Percentiles rank a stretch among this genome's conserved stretches.
phyloP scores from a whole-genome alignment of 768 basidiomycete genomes.

The Mycena chlorophos region DNA sequence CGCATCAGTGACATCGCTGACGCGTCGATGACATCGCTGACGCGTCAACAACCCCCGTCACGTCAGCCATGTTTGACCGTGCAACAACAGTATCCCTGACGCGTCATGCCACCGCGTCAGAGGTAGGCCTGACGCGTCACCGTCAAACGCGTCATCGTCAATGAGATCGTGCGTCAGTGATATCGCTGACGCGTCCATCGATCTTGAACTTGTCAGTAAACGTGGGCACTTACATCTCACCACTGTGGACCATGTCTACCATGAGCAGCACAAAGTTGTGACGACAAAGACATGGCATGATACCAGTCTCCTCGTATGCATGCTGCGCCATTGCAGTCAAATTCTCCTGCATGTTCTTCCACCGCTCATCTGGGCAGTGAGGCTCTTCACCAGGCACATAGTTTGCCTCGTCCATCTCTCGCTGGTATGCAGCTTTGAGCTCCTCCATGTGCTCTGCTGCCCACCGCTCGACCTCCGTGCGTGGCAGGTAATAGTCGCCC shows the following conservation, averaged over 20 bases:
- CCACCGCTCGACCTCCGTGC: constrained; percentile 2
- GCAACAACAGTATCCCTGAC: too few species aligned
- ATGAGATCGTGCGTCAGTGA: too few species aligned
- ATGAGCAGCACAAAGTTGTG: constrained; percentile 35
- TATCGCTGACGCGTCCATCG: not conserved
- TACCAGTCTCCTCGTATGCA: constrained; percentile 37
- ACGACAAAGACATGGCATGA: constrained; percentile 37
- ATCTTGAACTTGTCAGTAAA: not conserved
- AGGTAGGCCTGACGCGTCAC: too few species aligned
- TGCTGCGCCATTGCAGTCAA: constrained; percentile 35
- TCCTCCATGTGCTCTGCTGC: constrained; percentile 10
- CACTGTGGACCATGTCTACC: constrained; percentile 39
- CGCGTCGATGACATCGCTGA: too few species aligned
- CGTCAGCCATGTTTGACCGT: too few species aligned
- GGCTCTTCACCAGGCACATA: constrained; percentile 36
- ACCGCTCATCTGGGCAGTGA: constrained; percentile 16
- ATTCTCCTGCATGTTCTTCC: constrained; percentile 22
- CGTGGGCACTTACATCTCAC: constrained; percentile 32
- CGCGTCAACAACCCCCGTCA: too few species aligned
- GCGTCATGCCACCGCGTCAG: too few species aligned
- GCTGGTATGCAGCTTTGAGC: not conserved
- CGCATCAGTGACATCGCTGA: not conserved
- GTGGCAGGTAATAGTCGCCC: constrained; percentile 2
- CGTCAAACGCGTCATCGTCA: too few species aligned
- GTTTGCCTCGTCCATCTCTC: not conserved